Percentiles rank a stretch among this genome's conserved stretches.
Evolutionary conservation across 768 basidiomycete species (phyloP).

Genomic region (Mycena albidolilacea): DNA sequence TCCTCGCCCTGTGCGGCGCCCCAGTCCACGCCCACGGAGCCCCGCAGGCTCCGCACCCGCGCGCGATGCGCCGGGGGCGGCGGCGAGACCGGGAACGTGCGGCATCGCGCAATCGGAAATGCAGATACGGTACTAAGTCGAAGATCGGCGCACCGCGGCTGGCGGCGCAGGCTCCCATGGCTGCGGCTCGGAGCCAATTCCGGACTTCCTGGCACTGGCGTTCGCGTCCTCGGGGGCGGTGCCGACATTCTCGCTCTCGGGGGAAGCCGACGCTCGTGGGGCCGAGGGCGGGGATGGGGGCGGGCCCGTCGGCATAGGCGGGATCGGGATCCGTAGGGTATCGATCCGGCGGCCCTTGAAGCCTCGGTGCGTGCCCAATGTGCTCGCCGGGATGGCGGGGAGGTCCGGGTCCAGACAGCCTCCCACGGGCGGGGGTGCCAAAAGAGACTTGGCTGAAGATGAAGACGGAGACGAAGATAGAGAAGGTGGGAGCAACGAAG

Average conservation of each 20-base stretch:
- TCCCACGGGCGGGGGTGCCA: not conserved
- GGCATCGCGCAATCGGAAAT: slow-evolving; percentile 23
- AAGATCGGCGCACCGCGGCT: slow-evolving; percentile 17
- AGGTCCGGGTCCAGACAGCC: not conserved
- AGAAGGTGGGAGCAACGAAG: slow-evolving; percentile 14
- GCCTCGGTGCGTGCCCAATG: slow-evolving; percentile 12
- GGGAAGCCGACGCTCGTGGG: not conserved
- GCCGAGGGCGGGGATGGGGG: slow-evolving; percentile 15
- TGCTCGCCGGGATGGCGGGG: slow-evolving; percentile 26
- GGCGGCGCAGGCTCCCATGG: slow-evolving; percentile 3
- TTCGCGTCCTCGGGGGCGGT: not conserved
- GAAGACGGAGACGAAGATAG: not conserved
- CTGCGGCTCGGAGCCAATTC: too few relatives aligned
- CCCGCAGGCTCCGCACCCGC: not conserved
- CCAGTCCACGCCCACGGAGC: slow-evolving; percentile 1
- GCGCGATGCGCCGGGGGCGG: not conserved
- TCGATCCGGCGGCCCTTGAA: slow-evolving; percentile 15
- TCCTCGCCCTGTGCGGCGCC: not conserved
- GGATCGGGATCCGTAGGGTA: slow-evolving; percentile 30
- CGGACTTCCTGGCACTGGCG: too few relatives aligned
- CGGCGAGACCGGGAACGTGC: slow-evolving; percentile 24
- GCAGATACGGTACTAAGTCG: slow-evolving; percentile 5
- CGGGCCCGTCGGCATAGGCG: slow-evolving; percentile 34
- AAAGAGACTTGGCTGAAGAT: not conserved
- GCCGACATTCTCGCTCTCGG: not conserved